Percentiles rank a stretch among this genome's conserved stretches.
Evolutionary conservation across 305 asterid genomes (phyloP).

Genomic region (Fraxinus baroniana): DNA sequence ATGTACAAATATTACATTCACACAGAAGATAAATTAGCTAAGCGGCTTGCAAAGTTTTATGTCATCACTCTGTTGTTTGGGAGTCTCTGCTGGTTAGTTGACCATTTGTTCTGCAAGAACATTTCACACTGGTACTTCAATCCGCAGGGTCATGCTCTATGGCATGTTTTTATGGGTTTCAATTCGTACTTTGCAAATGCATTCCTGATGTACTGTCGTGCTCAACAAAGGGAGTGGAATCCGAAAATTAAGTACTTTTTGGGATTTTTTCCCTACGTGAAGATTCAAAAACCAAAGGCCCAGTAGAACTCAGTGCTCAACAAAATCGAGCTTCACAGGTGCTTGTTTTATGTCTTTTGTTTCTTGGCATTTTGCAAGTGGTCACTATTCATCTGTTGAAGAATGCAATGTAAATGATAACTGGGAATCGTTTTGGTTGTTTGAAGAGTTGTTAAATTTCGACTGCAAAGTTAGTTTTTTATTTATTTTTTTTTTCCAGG

Average conservation of each 20-base stretch:
- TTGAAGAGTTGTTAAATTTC: conserved; percentile 41
- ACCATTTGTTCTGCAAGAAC: conserved; percentile 59
- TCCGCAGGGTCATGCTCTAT: conserved; percentile 85
- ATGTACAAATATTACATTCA: conserved; percentile 81
- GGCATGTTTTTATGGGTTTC: conserved; percentile 84
- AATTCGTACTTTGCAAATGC: conserved; percentile 78
- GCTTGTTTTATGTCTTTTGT: neutral
- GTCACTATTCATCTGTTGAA: conserved; percentile 18
- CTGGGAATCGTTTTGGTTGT: conserved; percentile 40
- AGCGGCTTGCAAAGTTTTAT: conserved; percentile 66
- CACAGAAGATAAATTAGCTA: conserved; percentile 70
- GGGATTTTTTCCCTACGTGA: conserved; percentile 69
- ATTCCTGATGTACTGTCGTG: conserved; percentile 82
- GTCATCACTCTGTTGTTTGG: conserved; percentile 51
- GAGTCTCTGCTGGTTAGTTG: conserved; percentile 65
- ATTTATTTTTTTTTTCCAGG: neutral
- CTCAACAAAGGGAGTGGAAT: conserved; percentile 79
- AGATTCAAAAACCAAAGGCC: conserved; percentile 71
- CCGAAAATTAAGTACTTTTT: conserved; percentile 55
- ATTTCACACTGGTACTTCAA: conserved; percentile 53
- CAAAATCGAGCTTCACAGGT: conserved; percentile 4
- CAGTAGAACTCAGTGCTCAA: conserved; percentile 39
- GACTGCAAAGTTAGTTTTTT: conserved; percentile 25
- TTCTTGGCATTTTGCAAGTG: conserved; percentile 24
- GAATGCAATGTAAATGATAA: conserved; percentile 36